Conservation (phyloP, 2,329 filamentous ascomycete genomes). For the Penicillium sp. region DNA sequence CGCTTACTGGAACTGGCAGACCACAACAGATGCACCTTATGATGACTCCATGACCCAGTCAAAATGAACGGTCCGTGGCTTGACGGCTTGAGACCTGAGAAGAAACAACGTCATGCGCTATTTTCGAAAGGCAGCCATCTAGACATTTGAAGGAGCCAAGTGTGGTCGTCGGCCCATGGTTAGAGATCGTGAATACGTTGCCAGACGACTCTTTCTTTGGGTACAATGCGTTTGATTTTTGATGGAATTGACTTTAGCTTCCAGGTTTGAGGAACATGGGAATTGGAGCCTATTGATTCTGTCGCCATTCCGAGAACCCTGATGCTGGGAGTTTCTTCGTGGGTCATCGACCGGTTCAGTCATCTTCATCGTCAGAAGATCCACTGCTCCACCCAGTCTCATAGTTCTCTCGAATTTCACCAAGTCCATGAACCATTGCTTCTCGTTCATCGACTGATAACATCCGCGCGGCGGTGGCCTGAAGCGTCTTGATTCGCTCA, state of each 20-base stretch:
- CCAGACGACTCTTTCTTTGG: too few species aligned
- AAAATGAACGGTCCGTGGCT: background rate
- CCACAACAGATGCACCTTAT: background rate
- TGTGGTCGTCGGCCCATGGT: too few species aligned
- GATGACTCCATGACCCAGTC: slow-evolving; percentile 2
- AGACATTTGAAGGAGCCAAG: too few species aligned
- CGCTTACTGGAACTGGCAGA: background rate
- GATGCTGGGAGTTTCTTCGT: background rate
- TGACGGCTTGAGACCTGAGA: background rate
- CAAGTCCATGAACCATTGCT: slow-evolving; percentile 70
- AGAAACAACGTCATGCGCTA: background rate
- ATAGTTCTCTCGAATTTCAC: slow-evolving; percentile 80
- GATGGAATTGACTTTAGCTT: too few species aligned
- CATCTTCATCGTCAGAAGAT: slow-evolving; percentile 40
- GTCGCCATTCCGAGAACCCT: too few species aligned
- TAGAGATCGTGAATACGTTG: too few species aligned
- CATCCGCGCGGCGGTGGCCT: slow-evolving; percentile 56
- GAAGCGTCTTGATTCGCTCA: slow-evolving; percentile 59
- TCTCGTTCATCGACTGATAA: slow-evolving; percentile 76
- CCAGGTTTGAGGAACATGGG: too few species aligned
- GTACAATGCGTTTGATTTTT: too few species aligned
- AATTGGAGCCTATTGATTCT: too few species aligned
- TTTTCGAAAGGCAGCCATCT: background rate
- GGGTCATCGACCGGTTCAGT: slow-evolving; percentile 21
- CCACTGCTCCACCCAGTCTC: slow-evolving; percentile 81